Conservation (phyloP, 352 stramenopile species). For the Phytophthora foliorum region DNA sequence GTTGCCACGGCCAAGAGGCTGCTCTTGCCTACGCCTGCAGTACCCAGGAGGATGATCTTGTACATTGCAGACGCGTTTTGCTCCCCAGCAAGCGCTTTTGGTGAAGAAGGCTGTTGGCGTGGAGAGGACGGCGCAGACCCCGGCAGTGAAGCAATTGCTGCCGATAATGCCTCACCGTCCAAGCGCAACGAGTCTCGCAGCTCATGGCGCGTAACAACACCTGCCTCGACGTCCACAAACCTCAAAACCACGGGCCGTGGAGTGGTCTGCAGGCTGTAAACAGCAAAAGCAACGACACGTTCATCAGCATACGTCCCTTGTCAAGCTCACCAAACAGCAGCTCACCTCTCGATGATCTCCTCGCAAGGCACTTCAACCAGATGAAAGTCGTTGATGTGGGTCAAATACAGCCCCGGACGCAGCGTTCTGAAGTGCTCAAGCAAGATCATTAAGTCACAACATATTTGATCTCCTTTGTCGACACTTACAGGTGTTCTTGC, state of each 20-base stretch:
- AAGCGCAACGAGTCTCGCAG: conserved; percentile 70
- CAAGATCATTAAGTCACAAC: background rate
- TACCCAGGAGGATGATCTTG: conserved; percentile 87
- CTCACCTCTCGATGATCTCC: conserved; percentile 68
- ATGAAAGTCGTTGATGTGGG: conserved; percentile 83
- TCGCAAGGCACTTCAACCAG: conserved; percentile 72
- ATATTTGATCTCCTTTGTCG: background rate
- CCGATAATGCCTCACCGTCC: conserved; percentile 42
- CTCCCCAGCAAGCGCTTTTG: conserved; percentile 1
- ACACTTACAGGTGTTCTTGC: conserved; percentile 68
- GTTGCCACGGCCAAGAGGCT: conserved; percentile 74
- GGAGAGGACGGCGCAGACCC: conserved; percentile 22
- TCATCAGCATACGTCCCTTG: background rate
- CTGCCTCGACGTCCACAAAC: conserved; percentile 83
- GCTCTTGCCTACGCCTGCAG: conserved; percentile 82
- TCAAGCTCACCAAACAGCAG: background rate
- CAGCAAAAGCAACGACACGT: background rate
- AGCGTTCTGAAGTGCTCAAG: conserved; percentile 45
- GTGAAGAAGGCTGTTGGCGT: conserved; percentile 26
- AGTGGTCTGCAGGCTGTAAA: conserved; percentile 57
- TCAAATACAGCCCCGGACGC: conserved; percentile 79
- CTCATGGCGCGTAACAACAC: conserved; percentile 80
- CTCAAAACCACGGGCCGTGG: conserved; percentile 68
- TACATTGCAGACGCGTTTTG: conserved; percentile 44
- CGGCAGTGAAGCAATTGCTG: conserved; percentile 29